These are phyloP conservation scores for Pterula multifida DNA, from an alignment of 1,284 basidiomycete species.

Conservation along the genomic window DNA sequence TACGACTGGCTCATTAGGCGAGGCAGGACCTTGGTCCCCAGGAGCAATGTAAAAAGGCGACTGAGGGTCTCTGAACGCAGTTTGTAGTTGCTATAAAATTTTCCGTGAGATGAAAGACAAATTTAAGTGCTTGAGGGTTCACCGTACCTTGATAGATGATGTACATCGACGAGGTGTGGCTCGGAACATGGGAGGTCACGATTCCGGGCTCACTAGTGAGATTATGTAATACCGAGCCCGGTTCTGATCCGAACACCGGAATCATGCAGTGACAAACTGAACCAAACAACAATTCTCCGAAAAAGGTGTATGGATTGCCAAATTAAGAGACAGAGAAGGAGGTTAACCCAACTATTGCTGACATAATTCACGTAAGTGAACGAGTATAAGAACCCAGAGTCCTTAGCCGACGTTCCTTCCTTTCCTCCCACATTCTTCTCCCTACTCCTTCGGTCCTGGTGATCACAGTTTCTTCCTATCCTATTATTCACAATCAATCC, in stretches of 20 bases:
- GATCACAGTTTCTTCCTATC: conserved; percentile 16
- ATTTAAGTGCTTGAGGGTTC: background rate
- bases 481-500: conserved; percentile 9
- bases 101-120: background rate
- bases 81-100: conserved; percentile 33
- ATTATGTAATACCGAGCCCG: too few relatives aligned
- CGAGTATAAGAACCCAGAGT: conserved; percentile 13
- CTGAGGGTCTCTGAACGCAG: conserved; percentile 48
- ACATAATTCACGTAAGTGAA: background rate
- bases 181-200: background rate
- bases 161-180: background rate
- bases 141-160: conserved; percentile 7
- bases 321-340: background rate
- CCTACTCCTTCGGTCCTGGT: conserved; percentile 20
- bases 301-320: background rate
- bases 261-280: background rate
- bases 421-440: conserved; percentile 18
- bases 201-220: background rate
- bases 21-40: conserved; percentile 46
- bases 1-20: conserved; percentile 28
- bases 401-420: conserved; percentile 10
- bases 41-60: conserved; percentile 56
- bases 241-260: background rate
- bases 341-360: conserved; percentile 6
- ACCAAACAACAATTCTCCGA: background rate